Evolutionary conservation across 139 green algal genomes (phyloP).

Genomic region (Coccomyxa sp.): DNA sequence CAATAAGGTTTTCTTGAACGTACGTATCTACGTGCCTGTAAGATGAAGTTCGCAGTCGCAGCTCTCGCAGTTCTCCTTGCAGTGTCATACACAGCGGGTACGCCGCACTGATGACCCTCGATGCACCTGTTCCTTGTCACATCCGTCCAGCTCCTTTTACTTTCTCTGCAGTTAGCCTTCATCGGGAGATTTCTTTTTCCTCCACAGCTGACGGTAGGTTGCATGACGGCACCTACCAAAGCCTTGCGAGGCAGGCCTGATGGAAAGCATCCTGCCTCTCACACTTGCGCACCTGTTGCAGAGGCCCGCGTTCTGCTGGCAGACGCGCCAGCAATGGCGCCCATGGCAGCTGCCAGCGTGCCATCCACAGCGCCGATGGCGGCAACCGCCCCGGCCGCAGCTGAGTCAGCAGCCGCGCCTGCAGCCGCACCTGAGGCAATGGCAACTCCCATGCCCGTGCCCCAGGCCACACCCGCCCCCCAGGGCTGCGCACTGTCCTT

Average conservation of each 20-base stretch:
- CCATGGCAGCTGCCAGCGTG: not conserved
- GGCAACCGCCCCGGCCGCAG: no score
- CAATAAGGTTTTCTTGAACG: no score
- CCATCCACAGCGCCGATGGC: not conserved
- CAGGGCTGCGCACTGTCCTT: not conserved
- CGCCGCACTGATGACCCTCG: not conserved
- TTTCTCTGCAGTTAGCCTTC: not conserved
- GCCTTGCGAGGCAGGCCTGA: not conserved
- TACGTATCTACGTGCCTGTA: no score
- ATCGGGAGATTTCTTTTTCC: not conserved
- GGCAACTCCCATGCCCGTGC: not conserved
- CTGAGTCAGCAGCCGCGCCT: no score
- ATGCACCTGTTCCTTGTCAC: not conserved
- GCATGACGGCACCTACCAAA: not conserved
- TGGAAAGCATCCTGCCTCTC: not conserved
- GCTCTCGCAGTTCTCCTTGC: not conserved
- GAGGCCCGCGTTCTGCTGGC: not conserved
- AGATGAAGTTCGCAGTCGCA: not conserved
- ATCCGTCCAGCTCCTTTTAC: not conserved
- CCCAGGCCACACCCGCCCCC: no score
- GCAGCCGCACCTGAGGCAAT: not conserved
- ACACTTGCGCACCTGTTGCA: not conserved
- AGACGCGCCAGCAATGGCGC: not conserved
- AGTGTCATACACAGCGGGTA: not conserved
- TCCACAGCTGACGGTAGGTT: not conserved